Conservation (phyloP, 176 grass and related monocot species). For the Oryza glaberrima region DNA sequence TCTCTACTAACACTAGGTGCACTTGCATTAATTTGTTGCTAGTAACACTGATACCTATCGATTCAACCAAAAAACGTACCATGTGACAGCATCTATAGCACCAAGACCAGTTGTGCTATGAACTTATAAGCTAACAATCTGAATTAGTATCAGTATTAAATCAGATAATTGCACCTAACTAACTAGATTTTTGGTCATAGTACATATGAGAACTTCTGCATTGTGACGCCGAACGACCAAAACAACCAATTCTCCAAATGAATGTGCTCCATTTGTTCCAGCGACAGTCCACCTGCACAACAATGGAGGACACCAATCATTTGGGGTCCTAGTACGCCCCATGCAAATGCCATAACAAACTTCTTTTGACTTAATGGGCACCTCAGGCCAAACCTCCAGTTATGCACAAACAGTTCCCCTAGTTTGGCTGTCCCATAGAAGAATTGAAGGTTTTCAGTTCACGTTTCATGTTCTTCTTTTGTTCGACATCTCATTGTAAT, state of each 20-base stretch:
- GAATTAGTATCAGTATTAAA: not conserved
- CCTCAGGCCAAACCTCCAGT: constrained; percentile 32
- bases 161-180: not conserved
- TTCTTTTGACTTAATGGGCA: constrained; percentile 43
- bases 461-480: constrained; percentile 34
- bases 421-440: constrained; percentile 33
- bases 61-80: not conserved
- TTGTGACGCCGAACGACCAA: not conserved
- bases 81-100: not conserved
- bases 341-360: constrained; percentile 35
- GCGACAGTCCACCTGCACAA: constrained; percentile 30
- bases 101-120: not conserved
- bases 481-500: constrained; percentile 11
- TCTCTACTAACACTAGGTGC: not conserved
- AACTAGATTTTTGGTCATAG: constrained; percentile 6
- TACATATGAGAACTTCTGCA: not conserved
- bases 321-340: constrained; percentile 3
- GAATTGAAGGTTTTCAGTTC: constrained; percentile 33
- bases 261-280: constrained; percentile 8
- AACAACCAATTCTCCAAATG: not conserved
- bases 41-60: not conserved
- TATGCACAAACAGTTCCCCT: constrained; percentile 32
- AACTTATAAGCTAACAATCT: not conserved
- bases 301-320: constrained; percentile 26
- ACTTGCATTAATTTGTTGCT: not conserved